These are phyloP conservation scores for Phialocephala subalpina DNA, from an alignment of 2,329 filamentous ascomycete genomes.

Conservation along the genomic window DNA sequence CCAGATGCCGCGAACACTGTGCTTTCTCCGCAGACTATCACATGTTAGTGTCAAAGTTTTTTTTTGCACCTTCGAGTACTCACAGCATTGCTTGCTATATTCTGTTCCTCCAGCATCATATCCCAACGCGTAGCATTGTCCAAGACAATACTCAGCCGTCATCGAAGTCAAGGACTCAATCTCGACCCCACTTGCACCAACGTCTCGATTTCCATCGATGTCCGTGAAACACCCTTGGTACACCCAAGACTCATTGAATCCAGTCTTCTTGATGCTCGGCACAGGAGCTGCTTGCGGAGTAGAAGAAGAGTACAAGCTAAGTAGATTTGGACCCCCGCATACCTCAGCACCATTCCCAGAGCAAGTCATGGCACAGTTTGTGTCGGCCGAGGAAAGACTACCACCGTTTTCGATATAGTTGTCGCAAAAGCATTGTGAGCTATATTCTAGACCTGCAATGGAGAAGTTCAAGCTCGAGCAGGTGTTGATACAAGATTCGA, in stretches of 20 bases:
- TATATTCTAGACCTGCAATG: slow-evolving; percentile 46
- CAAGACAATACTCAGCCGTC: slow-evolving; percentile 62
- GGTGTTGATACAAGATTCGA: slow-evolving; percentile 39
- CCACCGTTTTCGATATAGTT: slow-evolving; percentile 35
- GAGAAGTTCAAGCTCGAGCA: slow-evolving; percentile 34
- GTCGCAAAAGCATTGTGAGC: slow-evolving; percentile 40
- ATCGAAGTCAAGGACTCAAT: slow-evolving; percentile 58
- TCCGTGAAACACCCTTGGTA: slow-evolving; percentile 34
- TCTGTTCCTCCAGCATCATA: slow-evolving; percentile 65
- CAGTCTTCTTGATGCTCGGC: slow-evolving; percentile 23
- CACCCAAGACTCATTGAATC: slow-evolving; percentile 29
- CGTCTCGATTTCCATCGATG: slow-evolving; percentile 53
- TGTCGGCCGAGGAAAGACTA: slow-evolving; percentile 21
- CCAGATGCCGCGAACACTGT: slow-evolving; percentile 25
- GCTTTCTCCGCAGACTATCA: slow-evolving; percentile 33
- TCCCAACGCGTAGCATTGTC: slow-evolving; percentile 60
- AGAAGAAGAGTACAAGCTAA: slow-evolving; percentile 32
- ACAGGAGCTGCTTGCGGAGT: slow-evolving; percentile 4
- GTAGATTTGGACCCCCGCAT: slow-evolving; percentile 41
- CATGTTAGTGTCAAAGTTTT: background rate
- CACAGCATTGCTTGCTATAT: slow-evolving; percentile 57
- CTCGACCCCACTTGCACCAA: slow-evolving; percentile 57
- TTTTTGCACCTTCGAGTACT: background rate
- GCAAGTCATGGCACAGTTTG: slow-evolving; percentile 41
- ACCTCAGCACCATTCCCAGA: slow-evolving; percentile 39